phyloP scores from a whole-genome alignment of 1,284 basidiomycete genomes.

The Puccinia triticina region DNA sequence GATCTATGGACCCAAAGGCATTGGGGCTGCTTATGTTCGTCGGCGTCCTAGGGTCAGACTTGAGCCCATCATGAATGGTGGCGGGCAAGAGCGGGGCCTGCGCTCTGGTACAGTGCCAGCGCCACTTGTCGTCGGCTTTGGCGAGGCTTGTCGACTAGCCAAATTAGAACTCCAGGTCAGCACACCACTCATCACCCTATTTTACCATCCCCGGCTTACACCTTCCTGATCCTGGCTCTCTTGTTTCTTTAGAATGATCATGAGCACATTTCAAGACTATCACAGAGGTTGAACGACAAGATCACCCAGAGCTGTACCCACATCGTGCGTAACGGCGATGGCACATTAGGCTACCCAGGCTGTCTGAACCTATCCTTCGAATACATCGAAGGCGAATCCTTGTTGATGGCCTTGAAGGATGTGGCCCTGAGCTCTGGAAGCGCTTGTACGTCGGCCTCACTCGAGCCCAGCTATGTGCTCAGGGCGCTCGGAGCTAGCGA shows the following conservation, averaged over 20 bases:
- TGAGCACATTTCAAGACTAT: conserved; percentile 73
- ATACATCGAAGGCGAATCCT: conserved; percentile 95
- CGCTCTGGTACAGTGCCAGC: conserved; percentile 90
- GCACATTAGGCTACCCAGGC: conserved; percentile 71
- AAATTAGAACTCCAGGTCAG: conserved; percentile 88
- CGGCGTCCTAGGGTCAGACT: conserved; percentile 88
- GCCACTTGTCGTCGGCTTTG: conserved; percentile 84
- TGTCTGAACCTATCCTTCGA: conserved; percentile 95
- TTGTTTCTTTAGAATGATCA: conserved; percentile 72
- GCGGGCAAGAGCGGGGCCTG: conserved; percentile 95
- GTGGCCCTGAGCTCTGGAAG: conserved; percentile 96
- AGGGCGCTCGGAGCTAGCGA: conserved; percentile 95
- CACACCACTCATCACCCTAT: conserved; percentile 58
- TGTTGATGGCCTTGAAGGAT: conserved; percentile 98
- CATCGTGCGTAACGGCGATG: conserved; percentile 91
- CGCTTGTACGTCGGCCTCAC: conserved; percentile 95
- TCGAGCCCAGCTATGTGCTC: conserved; percentile 97
- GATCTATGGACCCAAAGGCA: conserved; percentile 95
- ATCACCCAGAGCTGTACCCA: conserved; percentile 83
- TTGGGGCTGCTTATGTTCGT: conserved; percentile 95
- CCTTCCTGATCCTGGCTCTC: no score
- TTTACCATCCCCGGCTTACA: no score
- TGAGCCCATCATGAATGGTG: conserved; percentile 92
- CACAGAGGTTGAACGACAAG: conserved; percentile 78
- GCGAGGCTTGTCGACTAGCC: conserved; percentile 91